Evolutionary conservation across 83 land plant genomes (phyloP), one percentile per base, ranked within the genome.

Genomic region (Thuja plicata): DNA sequence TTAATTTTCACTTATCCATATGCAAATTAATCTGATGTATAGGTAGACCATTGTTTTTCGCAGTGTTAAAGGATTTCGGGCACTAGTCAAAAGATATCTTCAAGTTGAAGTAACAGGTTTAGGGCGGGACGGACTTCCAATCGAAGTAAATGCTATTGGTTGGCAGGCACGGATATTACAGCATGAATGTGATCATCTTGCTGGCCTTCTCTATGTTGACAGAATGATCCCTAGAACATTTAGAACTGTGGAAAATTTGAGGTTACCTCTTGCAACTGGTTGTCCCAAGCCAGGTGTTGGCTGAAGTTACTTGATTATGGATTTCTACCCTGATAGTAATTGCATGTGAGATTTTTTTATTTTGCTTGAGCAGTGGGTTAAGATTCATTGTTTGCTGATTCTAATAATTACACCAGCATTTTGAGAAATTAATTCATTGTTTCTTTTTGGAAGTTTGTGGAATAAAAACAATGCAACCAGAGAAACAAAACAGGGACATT

Each of bases 161-260:
- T 98, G 99, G 99, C 93, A 97, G 89, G 99, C 99, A 21, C 97
- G 99, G 1, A 97, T 98, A 66, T 89, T 98, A 21, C 99, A 98
- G 90, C 99, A 98, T 88, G 99, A 98, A 83, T 98, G 97, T 90
- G 99, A 98, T 92, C 99, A 98, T 92, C 87, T 98, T 88, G 94
- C 92, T 85, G 99, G 99, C 38, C 89, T 92, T 13, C 87, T 98
- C 41, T 98, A 97, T 92, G 99, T 98, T 73, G 99, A 98, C 91
- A 96, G 93, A 91, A 93, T 98, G 95, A 90, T 95, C 15, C 95
- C 94, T 43, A 93, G 93, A 82, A 95, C 99, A 73, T 98, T 98
- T 90, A 93, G 99, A 90, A 93, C 94, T 19, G 92, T 88, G 4
- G 92, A 94, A 37, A 98, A 98, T 76, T 90, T 98, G 91, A 91